Evolutionary conservation across 495 filamentous ascomycete species (phyloP), one percentile per base, ranked within the genome.

Genomic region (Trichoderma virens): DNA sequence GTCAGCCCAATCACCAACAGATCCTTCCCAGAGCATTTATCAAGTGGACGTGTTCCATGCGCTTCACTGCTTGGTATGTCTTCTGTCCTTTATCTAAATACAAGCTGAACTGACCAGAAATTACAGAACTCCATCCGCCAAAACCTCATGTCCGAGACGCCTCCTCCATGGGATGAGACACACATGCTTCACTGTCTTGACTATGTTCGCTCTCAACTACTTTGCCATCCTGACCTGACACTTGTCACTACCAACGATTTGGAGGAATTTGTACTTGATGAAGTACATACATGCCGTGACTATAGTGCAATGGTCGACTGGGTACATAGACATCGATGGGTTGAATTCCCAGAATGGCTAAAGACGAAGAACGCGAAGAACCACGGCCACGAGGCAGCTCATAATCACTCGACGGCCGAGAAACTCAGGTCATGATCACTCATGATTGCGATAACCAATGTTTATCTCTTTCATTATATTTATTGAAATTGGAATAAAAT

Each of bases 151-250:
- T 25, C 34, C 7, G n/a, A 62, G 11, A 11, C 60, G 60, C 60
- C 60, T 18, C 60, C 60, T 32, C 60, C 60, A 2, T 32, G 31
- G 11, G 32, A 62, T 16, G 60, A 62, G 32, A 32, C 32, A 32
- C 59, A 61, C 59, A 61, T 61, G 59, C 59, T 61, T 28, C 60
- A 62, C 60, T 62, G 32, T 28, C 31, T 62, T n/a, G 60, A 62
- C 60, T 62, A 62, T 38, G 31, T 62, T 34, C 30, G 60, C 14
- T n/a, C 25, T 38, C 60, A 38, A 18, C 31, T 62, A 25, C 7
- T 62, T 23, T 62, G 60, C 30, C 60, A 62, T 39, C 60, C 60
- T 27, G 59, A 62, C 31, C 30, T 62, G 5, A 62, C 60, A 18
- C 60, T 62, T 28, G 60, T 62, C 16, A 39, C 60, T 39, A 62